phyloP scores from a whole-genome alignment of 129 eudicot genomes.

The Artemisia annua region DNA sequence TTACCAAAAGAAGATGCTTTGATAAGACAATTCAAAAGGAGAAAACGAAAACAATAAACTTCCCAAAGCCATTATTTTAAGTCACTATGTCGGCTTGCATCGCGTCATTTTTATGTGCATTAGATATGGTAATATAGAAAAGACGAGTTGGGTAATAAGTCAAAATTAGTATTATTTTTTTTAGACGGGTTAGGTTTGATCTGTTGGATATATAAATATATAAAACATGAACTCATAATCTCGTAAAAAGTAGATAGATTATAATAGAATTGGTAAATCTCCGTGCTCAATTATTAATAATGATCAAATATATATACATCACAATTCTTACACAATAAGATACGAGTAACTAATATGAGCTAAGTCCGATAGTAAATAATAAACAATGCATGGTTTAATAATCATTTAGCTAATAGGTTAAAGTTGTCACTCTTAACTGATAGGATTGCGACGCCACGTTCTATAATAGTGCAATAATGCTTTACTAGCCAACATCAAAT shows the following conservation, averaged over 20 bases:
- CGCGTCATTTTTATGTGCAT: neutral
- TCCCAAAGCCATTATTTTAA: slow-evolving; percentile 1
- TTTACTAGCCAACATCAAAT: neutral
- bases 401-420: no score
- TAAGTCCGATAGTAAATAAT: no score
- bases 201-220: no score
- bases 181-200: neutral
- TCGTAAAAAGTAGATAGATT: no score
- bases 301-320: no score
- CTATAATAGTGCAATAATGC: neutral
- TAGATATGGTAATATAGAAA: no score
- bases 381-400: no score
- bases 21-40: slow-evolving; percentile 20
- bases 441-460: neutral
- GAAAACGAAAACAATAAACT: slow-evolving; percentile 16
- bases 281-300: no score
- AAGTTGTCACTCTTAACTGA: neutral
- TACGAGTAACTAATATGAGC: no score
- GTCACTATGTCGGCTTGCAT: neutral
- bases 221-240: no score
- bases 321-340: no score
- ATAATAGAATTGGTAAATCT: no score
- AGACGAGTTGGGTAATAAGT: neutral
- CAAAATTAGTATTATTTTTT: neutral
- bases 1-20: slow-evolving; percentile 16